Base-by-base conservation (phyloP, 352 stramenopile genomes). In the Globisporangium takayamanum region DNA sequence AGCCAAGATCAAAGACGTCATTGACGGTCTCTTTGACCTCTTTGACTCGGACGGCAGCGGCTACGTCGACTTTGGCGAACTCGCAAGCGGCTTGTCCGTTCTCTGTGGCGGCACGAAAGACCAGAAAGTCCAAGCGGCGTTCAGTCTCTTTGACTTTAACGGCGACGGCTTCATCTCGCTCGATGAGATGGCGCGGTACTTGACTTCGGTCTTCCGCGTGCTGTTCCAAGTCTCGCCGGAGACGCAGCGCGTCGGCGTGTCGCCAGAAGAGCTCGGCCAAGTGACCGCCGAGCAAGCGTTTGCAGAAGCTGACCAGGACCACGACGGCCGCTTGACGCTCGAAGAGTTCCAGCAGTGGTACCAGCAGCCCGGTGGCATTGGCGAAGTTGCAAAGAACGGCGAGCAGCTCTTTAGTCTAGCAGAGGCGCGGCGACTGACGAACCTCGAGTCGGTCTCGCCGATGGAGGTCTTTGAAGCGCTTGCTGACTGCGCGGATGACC, bases 321-420 rank as follows among this genome's bases (percentile, higher is more conserved):
- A 87, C 53, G 87, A 95, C 42, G 85, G 87, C 16, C 69, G 76
- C 3, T 55, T 96, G 25, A 91, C 84, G 41, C 76, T 93, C 48
- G 74, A 88, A 45, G 88, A 96, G 68, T 96, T 96, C 54, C 73
- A 93, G 55, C 62, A 76, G 20, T 96, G 88, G 88, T 96, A 94
- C 56, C 72, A 83, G 42, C 78, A 87, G 54, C 73, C 80, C 12
- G 78, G 80, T 51, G 78, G 79, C 0, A 89, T 89, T 42, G 81
- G 78, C 10, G 78, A 88, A 57, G 75, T 89, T 22, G 82, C 80
- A 4, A 92, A 92, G 52, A 84, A 88, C 53, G 82, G 78, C 26
- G 76, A 92, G 55, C 76, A 93, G 51, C 73, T 91, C 45, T 88
- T 95, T 47, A 91, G 73, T 45, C 63, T 94, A 36, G 70, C 78